A percentile compares a stretch with the other conserved stretches of the same genome.
Evolutionary conservation across 2,329 filamentous ascomycete species (phyloP).

Genomic region (Aureobasidium mangrovei): DNA sequence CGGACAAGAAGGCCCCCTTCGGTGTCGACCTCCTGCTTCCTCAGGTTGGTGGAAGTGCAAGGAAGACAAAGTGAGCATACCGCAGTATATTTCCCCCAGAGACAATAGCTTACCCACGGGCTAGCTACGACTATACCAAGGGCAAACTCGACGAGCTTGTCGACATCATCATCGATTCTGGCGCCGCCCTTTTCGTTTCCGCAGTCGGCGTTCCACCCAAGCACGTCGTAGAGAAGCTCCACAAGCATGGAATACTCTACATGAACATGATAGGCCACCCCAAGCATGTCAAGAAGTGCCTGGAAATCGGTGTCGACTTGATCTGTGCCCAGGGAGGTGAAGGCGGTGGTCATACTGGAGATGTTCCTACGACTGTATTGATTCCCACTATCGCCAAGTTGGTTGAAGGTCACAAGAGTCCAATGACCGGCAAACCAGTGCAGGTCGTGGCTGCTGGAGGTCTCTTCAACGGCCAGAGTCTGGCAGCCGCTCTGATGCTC

Average conservation of each 20-base stretch:
- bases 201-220: conserved; percentile 91
- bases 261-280: conserved; percentile 99
- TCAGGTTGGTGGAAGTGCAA: conserved; percentile 85
- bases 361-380: conserved; percentile 82
- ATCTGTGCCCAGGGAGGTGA: conserved; percentile 98
- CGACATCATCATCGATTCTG: conserved; percentile 86
- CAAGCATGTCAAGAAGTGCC: conserved; percentile 95
- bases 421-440: conserved; percentile 77
- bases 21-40: conserved; percentile 89
- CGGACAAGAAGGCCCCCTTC: conserved; percentile 89
- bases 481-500: conserved; percentile 86
- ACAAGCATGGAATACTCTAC: conserved; percentile 80
- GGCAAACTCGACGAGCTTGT: conserved; percentile 89
- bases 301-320: conserved; percentile 85
- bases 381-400: conserved; percentile 86
- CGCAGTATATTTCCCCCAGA: background rate
- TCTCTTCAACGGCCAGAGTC: conserved; percentile 82
- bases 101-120: conserved; percentile 10
- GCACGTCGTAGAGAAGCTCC: conserved; percentile 79
- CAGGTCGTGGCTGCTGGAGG: conserved; percentile 91
- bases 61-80: conserved; percentile 61
- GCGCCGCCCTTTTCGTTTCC: conserved; percentile 88
- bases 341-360: conserved; percentile 87
- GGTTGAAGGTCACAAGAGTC: conserved; percentile 71
- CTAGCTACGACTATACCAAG: conserved; percentile 98